These are phyloP conservation scores for Pleomassaria siparia DNA, from an alignment of 2,329 filamentous ascomycete species.

Conservation along the genomic window DNA sequence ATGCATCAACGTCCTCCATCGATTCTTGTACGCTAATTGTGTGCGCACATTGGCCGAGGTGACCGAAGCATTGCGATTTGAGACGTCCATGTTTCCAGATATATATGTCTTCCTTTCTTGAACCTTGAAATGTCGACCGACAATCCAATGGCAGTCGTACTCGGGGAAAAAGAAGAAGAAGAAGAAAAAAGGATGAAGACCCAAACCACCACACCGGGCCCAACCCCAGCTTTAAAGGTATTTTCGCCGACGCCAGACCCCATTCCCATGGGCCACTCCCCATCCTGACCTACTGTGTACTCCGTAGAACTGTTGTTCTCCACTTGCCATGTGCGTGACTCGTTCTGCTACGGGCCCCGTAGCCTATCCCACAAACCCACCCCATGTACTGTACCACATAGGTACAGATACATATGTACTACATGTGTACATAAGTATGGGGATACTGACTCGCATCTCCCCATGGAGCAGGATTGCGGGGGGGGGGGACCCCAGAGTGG, in stretches of 20 bases:
- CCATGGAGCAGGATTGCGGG: neutral
- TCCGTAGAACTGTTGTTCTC: neutral
- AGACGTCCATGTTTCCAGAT: constrained; percentile 20
- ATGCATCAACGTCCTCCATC: constrained; percentile 26
- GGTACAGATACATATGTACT: too few relatives aligned
- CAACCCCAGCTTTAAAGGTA: neutral
- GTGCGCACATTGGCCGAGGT: constrained; percentile 27
- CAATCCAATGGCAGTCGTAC: too few relatives aligned
- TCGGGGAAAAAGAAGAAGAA: too few relatives aligned
- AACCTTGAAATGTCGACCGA: neutral
- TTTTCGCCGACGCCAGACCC: neutral
- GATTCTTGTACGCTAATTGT: constrained; percentile 28
- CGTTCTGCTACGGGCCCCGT: neutral
- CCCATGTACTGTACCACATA: too few relatives aligned
- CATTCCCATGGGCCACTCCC: too few relatives aligned
- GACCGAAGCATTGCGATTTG: constrained; percentile 24
- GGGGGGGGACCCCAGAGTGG: neutral
- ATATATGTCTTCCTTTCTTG: neutral
- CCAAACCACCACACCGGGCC: neutral
- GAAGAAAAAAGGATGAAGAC: neutral
- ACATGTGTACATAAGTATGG: too few relatives aligned
- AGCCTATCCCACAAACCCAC: too few relatives aligned
- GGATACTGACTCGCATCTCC: neutral
- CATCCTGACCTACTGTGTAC: too few relatives aligned
- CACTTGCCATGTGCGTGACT: neutral